Conservation (phyloP, 192 early-diverging fungal species). For the Coemansia aciculifera region DNA sequence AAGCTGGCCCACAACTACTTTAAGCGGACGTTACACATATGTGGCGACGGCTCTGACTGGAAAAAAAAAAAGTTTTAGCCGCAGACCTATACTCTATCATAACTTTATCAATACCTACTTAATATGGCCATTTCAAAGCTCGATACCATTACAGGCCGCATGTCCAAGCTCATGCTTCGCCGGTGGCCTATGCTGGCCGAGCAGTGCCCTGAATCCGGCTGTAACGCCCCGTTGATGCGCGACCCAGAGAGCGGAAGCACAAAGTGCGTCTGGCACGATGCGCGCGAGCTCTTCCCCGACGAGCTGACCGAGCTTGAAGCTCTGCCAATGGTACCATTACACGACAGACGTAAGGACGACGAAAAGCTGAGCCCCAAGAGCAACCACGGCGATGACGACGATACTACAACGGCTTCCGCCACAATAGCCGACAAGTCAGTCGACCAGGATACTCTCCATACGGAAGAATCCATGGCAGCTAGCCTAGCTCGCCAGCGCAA, state of each 20-base stretch:
- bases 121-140: slow-evolving; percentile 29
- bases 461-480: not conserved
- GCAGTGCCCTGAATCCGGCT: slow-evolving; percentile 25
- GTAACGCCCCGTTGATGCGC: slow-evolving; percentile 46
- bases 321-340: too few relatives aligned
- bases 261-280: slow-evolving; percentile 53
- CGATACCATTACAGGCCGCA: slow-evolving; percentile 36
- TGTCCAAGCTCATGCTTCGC: slow-evolving; percentile 52
- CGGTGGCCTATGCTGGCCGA: slow-evolving; percentile 55
- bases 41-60: not conserved
- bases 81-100: not conserved
- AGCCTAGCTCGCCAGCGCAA: slow-evolving; percentile 8
- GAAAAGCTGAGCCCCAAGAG: slow-evolving; percentile 19
- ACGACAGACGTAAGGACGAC: not conserved
- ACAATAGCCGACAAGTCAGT: not conserved
- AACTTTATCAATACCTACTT: not conserved
- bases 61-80: not conserved
- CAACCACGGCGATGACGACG: not conserved
- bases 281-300: slow-evolving; percentile 38
- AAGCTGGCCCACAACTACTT: not conserved
- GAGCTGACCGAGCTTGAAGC: slow-evolving; percentile 17
- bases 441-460: not conserved
- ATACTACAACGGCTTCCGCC: not conserved
- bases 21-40: not conserved
- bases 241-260: slow-evolving; percentile 22